Base-by-base conservation (phyloP, 805 yeast species). In the Candida succiphila region DNA sequence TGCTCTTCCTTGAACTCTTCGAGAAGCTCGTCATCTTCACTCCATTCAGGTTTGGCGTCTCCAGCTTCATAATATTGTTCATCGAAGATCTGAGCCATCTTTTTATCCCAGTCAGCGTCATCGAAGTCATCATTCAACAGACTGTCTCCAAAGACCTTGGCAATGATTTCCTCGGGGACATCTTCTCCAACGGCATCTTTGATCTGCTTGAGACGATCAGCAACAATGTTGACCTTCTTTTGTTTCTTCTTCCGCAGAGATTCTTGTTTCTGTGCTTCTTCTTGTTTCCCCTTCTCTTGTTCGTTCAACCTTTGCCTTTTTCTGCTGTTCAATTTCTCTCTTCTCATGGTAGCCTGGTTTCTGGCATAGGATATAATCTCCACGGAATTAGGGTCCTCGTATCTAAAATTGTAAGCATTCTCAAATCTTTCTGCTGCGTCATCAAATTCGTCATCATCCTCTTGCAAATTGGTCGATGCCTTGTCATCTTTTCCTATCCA, bases 361-460 rank as follows among this genome's bases (percentile, higher is more conserved):
- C 98, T 86, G 3, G 97, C 96, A 62, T 89, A 92, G 14, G 94
- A 80, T 15, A 88, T 80, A 55, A 92, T 84, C 49, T 89, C 96
- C 0, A 89, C 85, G 6, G 95, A 72, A 43, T 77, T 75, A 13
- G 95, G 87, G 48, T 88, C 96, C 58, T 92, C 98, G 54, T 72
- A 92, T 53, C 98, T 72, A 67, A 89, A 89, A 51, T 92, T 92
- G 60, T 88, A 89, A 0, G 95, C 96, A 41, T 76, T 75, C 57
- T 92, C 98, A 48, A 85, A 87, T 48, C 75, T 65, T 46, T 92
- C 98, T 5, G 82, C 96, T 2, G 94, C 92, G 28, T 85, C 83
- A 31, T 89, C 96, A 49, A 88, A 88, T 35, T 83, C 92, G 31
- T 80, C 89, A 46, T 86, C 94, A 37, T 78, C 86, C 36, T 73